A percentile compares a stretch with the other conserved stretches of the same genome.
Conservation (phyloP, 2,329 filamentous ascomycete genomes). For the Fonsecaea monophora region DNA sequence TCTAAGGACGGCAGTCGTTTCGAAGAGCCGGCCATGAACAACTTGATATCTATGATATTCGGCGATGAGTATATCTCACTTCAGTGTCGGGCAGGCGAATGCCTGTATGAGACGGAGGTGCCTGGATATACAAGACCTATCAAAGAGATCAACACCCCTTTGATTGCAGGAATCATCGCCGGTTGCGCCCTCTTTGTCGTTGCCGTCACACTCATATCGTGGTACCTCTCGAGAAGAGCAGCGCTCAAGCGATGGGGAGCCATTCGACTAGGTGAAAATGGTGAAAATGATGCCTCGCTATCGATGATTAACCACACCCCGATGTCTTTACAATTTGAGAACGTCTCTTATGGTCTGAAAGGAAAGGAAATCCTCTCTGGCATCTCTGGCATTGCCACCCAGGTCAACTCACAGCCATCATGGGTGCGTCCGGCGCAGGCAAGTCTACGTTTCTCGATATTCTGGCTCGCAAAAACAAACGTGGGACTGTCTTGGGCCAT, state of each 20-base stretch:
- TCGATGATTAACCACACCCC: conserved; percentile 92
- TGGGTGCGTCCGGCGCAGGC: conserved; percentile 96
- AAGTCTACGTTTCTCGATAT: conserved; percentile 98
- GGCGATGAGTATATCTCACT: conserved; percentile 89
- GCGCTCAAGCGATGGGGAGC: conserved; percentile 67
- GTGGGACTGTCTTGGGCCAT: conserved; percentile 76
- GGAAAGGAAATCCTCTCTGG: conserved; percentile 82
- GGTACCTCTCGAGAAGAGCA: conserved; percentile 84
- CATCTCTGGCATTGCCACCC: conserved; percentile 86
- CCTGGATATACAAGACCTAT: conserved; percentile 88
- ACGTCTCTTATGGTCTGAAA: conserved; percentile 85
- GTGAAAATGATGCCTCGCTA: conserved; percentile 83
- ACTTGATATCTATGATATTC: conserved; percentile 85
- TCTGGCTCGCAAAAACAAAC: conserved; percentile 94
- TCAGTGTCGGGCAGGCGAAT: conserved; percentile 84
- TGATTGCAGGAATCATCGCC: conserved; percentile 93
- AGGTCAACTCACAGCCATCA: conserved; percentile 95
- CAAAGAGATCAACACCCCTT: conserved; percentile 94
- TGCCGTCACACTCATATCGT: conserved; percentile 80
- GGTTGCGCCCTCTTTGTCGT: conserved; percentile 85
- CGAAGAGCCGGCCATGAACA: conserved; percentile 89
- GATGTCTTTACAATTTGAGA: conserved; percentile 84
- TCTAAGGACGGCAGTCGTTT: conserved; percentile 79
- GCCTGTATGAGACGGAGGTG: conserved; percentile 88
- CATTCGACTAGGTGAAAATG: conserved; percentile 81